These are phyloP conservation scores for Lachnellula cervina DNA, from an alignment of 2,329 filamentous ascomycete genomes.

Conservation along the genomic window DNA sequence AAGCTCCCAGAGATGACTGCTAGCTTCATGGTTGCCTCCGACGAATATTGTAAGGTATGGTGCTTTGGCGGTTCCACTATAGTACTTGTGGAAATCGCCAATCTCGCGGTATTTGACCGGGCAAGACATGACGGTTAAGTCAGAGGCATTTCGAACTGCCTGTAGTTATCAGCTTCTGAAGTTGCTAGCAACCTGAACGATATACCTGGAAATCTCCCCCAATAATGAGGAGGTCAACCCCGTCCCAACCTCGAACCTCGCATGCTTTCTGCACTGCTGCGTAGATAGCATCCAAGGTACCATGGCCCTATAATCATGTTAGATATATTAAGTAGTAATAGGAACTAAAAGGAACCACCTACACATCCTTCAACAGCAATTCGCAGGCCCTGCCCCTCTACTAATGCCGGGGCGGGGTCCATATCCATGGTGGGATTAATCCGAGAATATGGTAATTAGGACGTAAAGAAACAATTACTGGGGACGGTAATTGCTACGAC, in stretches of 20 bases:
- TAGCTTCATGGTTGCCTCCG: slow-evolving; percentile 92
- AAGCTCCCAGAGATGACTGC: slow-evolving; percentile 83
- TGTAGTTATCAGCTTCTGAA: slow-evolving; percentile 32
- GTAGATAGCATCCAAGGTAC: slow-evolving; percentile 88
- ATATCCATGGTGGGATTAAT: slow-evolving; percentile 18
- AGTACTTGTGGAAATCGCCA: slow-evolving; percentile 93
- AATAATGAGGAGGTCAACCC: slow-evolving; percentile 86
- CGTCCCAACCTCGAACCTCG: slow-evolving; percentile 68
- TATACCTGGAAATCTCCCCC: slow-evolving; percentile 88
- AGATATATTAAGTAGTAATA: slow-evolving; percentile 2
- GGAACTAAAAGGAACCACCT: slow-evolving; percentile 33
- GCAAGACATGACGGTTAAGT: slow-evolving; percentile 85
- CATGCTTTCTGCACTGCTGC: slow-evolving; percentile 67
- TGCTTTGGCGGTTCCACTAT: slow-evolving; percentile 69
- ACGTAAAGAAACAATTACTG: background rate
- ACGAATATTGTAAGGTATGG: slow-evolving; percentile 91
- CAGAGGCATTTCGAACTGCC: slow-evolving; percentile 82
- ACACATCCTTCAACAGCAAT: slow-evolving; percentile 86
- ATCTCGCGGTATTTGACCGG: slow-evolving; percentile 82
- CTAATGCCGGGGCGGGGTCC: slow-evolving; percentile 20
- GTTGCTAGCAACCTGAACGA: background rate
- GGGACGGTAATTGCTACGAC: background rate
- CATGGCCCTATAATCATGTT: slow-evolving; percentile 64
- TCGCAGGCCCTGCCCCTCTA: slow-evolving; percentile 50
- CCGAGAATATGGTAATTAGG: background rate